phyloP scores from a whole-genome alignment of 2,329 filamentous ascomycete genomes.

The Capronia americana region DNA sequence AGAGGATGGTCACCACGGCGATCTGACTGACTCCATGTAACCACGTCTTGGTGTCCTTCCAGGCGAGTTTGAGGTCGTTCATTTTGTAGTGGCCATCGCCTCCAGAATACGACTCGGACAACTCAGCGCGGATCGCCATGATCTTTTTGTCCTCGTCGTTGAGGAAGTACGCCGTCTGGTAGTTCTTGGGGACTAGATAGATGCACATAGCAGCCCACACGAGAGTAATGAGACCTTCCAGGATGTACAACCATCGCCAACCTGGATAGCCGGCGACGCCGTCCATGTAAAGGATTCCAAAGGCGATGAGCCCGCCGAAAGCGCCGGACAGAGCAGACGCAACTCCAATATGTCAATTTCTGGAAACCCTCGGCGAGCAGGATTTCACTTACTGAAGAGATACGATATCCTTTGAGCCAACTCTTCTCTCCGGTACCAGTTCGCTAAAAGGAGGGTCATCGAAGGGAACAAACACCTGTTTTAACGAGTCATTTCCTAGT shows the following conservation, averaged over 20 bases:
- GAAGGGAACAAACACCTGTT: constrained; percentile 47
- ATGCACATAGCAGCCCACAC: constrained; percentile 39
- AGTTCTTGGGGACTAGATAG: constrained; percentile 44
- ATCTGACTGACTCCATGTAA: constrained; percentile 45
- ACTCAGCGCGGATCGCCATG: constrained; percentile 47
- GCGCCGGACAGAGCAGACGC: constrained; percentile 35
- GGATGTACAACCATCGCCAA: constrained; percentile 40
- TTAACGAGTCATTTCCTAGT: neutral
- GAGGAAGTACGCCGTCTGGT: constrained; percentile 43
- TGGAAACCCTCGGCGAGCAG: neutral
- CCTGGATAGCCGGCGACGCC: constrained; percentile 54
- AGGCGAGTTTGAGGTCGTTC: constrained; percentile 40
- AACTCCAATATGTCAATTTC: constrained; percentile 23
- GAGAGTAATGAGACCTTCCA: constrained; percentile 45
- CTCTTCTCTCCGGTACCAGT: constrained; percentile 51
- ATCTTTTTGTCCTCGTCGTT: constrained; percentile 44
- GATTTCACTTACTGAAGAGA: constrained; percentile 44
- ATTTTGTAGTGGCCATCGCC: constrained; percentile 43
- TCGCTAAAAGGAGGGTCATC: constrained; percentile 50
- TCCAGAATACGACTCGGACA: constrained; percentile 38
- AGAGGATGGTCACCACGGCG: constrained; percentile 46
- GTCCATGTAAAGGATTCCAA: constrained; percentile 52
- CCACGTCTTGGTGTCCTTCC: constrained; percentile 45
- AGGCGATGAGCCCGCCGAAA: constrained; percentile 38
- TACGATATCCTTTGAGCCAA: constrained; percentile 52